These are phyloP conservation scores for Teratosphaeria epicoccoides DNA, from an alignment of 2,329 filamentous ascomycete genomes.

Conservation along the genomic window DNA sequence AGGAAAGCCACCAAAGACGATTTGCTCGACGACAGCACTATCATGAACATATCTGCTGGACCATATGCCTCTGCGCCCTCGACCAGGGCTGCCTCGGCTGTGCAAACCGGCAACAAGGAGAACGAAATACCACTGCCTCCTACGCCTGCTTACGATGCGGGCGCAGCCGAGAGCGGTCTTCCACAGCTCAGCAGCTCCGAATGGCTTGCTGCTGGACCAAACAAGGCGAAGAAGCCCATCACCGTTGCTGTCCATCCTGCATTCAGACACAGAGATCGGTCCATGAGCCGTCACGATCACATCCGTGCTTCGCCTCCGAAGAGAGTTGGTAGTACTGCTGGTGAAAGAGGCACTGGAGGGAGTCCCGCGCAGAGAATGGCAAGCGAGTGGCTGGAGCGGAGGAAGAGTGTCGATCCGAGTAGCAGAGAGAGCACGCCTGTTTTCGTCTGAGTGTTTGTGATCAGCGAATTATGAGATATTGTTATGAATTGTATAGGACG, in stretches of 20 bases:
- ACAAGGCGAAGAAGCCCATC: conserved; percentile 2
- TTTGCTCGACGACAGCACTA: conserved; percentile 22
- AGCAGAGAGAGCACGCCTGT: conserved; percentile 11
- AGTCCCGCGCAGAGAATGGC: conserved; percentile 18
- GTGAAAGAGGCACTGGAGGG: conserved; percentile 3
- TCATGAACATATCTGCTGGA: conserved; percentile 24
- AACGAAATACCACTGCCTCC: conserved; percentile 7
- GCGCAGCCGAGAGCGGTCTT: conserved; percentile 6
- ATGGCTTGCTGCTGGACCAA: conserved; percentile 19
- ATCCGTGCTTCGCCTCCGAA: background rate
- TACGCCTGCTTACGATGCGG: background rate
- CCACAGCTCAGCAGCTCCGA: conserved; percentile 21
- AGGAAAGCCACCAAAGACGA: background rate
- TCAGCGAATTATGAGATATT: background rate
- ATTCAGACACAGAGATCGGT: conserved; percentile 4
- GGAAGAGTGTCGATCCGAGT: conserved; percentile 1
- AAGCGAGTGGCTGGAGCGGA: conserved; percentile 20
- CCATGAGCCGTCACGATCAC: conserved; percentile 2
- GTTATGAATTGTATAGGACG: background rate
- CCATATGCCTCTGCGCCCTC: conserved; percentile 19
- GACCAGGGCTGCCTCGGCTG: background rate
- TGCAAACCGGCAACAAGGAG: conserved; percentile 10
- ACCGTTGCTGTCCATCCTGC: conserved; percentile 6
- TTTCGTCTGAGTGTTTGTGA: conserved; percentile 14
- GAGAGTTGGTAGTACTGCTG: background rate